A percentile compares a stretch with the other conserved stretches of the same genome.
Evolutionary conservation across 2,329 filamentous ascomycete species (phyloP).

Genomic region (Aspergillus phoenicis): DNA sequence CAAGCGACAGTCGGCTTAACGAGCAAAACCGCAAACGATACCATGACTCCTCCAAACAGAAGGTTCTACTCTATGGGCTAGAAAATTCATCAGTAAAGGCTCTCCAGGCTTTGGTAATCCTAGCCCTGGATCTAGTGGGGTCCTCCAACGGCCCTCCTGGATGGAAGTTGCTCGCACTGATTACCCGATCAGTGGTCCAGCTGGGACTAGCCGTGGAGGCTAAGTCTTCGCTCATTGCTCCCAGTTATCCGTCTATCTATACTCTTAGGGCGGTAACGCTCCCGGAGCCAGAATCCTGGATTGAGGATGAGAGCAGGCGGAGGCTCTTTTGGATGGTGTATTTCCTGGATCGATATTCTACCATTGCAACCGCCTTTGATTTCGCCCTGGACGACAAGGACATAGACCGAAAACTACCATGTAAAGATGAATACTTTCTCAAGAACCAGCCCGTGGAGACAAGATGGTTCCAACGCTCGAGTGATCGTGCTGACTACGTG

Average conservation of each 20-base stretch:
- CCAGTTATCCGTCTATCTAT: conserved; percentile 82
- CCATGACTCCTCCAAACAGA: conserved; percentile 79
- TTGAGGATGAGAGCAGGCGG: conserved; percentile 84
- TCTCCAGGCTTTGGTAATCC: conserved; percentile 81
- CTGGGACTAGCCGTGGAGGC: conserved; percentile 81
- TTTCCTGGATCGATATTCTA: conserved; percentile 84
- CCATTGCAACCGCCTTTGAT: conserved; percentile 87
- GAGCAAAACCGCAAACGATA: conserved; percentile 73
- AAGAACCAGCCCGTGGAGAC: conserved; percentile 84
- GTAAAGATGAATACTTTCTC: conserved; percentile 81
- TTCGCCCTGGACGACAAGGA: conserved; percentile 88
- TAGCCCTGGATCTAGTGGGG: conserved; percentile 82
- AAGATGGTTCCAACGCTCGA: conserved; percentile 69
- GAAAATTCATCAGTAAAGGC: conserved; percentile 89
- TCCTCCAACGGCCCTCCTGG: conserved; percentile 87
- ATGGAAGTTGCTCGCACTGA: conserved; percentile 88
- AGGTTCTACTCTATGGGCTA: conserved; percentile 81
- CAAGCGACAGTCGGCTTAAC: conserved; percentile 72
- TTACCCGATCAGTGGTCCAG: conserved; percentile 85
- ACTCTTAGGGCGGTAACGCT: conserved; percentile 83
- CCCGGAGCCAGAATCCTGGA: conserved; percentile 79
- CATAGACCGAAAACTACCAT: conserved; percentile 83
- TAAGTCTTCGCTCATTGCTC: conserved; percentile 76
- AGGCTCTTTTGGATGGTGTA: conserved; percentile 95
- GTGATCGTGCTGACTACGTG: conserved; percentile 61